Conservation (phyloP, 2,329 filamentous ascomycete genomes). For the Xylaria digitata region DNA sequence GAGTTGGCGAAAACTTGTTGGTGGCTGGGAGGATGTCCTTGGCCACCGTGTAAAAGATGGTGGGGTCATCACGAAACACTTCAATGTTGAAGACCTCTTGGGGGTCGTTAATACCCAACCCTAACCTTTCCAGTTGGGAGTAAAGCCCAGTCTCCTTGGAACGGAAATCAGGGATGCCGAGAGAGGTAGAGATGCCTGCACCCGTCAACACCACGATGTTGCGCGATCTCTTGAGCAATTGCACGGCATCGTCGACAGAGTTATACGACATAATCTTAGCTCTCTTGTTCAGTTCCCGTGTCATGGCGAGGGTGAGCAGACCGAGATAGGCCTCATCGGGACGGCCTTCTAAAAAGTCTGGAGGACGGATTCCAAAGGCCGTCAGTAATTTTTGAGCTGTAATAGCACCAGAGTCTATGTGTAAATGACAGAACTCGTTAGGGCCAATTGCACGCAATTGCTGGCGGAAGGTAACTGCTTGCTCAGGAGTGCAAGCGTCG, state of each 20-base stretch:
- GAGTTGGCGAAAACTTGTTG: constrained; percentile 87
- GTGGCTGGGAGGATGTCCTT: constrained; percentile 87
- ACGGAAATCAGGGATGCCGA: constrained; percentile 96
- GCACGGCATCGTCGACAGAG: constrained; percentile 86
- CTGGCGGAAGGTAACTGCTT: constrained; percentile 75
- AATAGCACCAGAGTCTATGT: constrained; percentile 74
- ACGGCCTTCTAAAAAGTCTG: constrained; percentile 76
- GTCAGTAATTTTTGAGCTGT: constrained; percentile 86
- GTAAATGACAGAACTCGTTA: constrained; percentile 78
- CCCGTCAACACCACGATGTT: constrained; percentile 96
- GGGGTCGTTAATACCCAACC: constrained; percentile 76
- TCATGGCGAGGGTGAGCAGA: constrained; percentile 80
- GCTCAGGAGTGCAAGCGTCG: constrained; percentile 62
- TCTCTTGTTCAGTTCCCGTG: constrained; percentile 82
- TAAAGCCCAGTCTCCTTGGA: constrained; percentile 94
- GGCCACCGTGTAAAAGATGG: constrained; percentile 90
- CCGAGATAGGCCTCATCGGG: constrained; percentile 80
- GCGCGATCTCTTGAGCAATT: constrained; percentile 75
- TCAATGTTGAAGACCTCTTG: constrained; percentile 96
- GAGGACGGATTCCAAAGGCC: constrained; percentile 83
- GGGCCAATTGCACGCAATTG: constrained; percentile 82
- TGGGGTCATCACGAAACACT: constrained; percentile 86
- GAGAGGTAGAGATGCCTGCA: constrained; percentile 94
- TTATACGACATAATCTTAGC: constrained; percentile 84
- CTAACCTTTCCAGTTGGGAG: constrained; percentile 81